Evolutionary conservation across 495 filamentous ascomycete species (phyloP), one percentile per base, ranked within the genome.

Genomic region (Tirmania nivea): DNA sequence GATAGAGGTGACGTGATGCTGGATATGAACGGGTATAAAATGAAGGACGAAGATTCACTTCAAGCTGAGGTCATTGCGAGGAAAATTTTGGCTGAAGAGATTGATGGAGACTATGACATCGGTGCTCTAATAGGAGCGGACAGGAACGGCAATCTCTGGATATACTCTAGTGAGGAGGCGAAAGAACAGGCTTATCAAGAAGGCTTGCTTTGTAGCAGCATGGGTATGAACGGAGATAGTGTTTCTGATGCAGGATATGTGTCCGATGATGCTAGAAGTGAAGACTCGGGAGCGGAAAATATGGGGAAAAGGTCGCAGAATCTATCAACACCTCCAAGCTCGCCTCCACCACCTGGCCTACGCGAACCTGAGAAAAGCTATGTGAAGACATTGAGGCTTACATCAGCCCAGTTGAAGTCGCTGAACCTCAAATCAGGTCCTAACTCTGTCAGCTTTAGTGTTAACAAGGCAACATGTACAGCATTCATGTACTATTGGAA

Each of bases 21-120:
- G 55, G 90, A 97, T 63, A 95, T 97, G 87, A 89, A 87, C 3
- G 86, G 86, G 0, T 95, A 94, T 63, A 96, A 95, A 63, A 80
- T 79, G 61, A 87, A 78, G 59, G 87, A 94, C 52, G 88, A 94
- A 59, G 87, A 96, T 61, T 81, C 86, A 11, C 69, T 94, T 52
- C 78, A 84, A 39, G 89, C 90, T 5, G 92, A 99, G 65, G 76
- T 92, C 20, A 74, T 96, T 55, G 92, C 90, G 6, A 80, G 92
- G n/a, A 92, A 87, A 62, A 86, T 99, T 31, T 75, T 96, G n/a
- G 75, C 84, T 0, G 87, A 96, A 62, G 92, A 96, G 65, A 69
- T 96, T 19, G 84, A 95, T 65, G 90, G 88, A 14, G 83, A 85
- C 59, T 94, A 95, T 64, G 92, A 99, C 63, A 89, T 99, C 60